Evolutionary conservation across 176 grass and related monocot species (phyloP).

Genomic region (Oropetium thomaeum): DNA sequence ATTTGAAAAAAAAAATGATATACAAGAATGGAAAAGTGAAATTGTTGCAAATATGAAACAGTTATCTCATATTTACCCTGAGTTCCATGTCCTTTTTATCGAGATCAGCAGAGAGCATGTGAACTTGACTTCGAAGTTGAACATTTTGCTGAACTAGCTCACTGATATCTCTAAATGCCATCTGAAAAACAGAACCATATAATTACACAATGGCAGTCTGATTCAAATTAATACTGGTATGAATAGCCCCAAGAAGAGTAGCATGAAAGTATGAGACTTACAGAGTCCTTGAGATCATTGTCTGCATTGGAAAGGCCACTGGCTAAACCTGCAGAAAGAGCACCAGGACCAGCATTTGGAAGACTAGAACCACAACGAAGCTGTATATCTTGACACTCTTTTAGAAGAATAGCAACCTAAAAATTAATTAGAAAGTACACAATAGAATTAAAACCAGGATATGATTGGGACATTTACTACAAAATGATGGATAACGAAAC

Average conservation of each 20-base stretch:
- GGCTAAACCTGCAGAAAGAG: constrained; percentile 35
- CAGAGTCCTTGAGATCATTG: constrained; percentile 29
- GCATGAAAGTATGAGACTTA: constrained; percentile 32
- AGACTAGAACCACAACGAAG: constrained; percentile 73
- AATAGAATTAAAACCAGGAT: constrained; percentile 20
- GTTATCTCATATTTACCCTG: constrained; percentile 39
- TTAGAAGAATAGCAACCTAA: constrained; percentile 80
- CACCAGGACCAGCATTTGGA: constrained; percentile 23
- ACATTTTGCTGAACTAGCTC: constrained; percentile 93
- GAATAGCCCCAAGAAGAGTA: neutral
- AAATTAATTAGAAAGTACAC: neutral
- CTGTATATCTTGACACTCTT: constrained; percentile 97
- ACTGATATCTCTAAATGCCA: constrained; percentile 80
- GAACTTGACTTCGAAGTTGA: constrained; percentile 74
- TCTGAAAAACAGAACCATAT: constrained; percentile 50
- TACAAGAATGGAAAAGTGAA: neutral
- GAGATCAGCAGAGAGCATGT: constrained; percentile 62
- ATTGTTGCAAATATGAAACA: neutral
- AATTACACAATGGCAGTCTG: constrained; percentile 8
- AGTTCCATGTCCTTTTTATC: constrained; percentile 80
- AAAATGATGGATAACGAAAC: neutral
- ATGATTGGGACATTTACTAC: neutral
- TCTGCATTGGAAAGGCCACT: constrained; percentile 28
- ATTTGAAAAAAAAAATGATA: neutral
- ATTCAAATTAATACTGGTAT: neutral